phyloP scores from a whole-genome alignment of 164 flowering plant genomes.

The Vitis rupestris region DNA sequence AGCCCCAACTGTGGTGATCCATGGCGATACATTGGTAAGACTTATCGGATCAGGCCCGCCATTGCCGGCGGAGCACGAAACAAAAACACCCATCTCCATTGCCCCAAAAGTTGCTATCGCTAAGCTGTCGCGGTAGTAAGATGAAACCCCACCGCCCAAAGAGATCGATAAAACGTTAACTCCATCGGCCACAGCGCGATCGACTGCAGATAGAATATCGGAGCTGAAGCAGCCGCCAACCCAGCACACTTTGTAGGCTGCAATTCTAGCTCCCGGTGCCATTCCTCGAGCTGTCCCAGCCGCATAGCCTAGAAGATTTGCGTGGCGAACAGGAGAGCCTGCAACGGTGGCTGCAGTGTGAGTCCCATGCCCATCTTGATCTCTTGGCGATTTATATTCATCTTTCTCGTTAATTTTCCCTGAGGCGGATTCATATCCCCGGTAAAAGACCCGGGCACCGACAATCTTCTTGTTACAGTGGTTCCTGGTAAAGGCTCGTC shows the following conservation, averaged over 20 bases:
- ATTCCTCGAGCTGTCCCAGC: slow-evolving; percentile 84
- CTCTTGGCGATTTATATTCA: slow-evolving; percentile 78
- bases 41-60: slow-evolving; percentile 75
- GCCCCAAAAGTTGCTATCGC: slow-evolving; percentile 81
- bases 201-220: slow-evolving; percentile 79
- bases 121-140: slow-evolving; percentile 62
- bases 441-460: slow-evolving; percentile 75
- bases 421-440: slow-evolving; percentile 67
- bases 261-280: slow-evolving; percentile 71
- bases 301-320: slow-evolving; percentile 76
- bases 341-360: slow-evolving; percentile 91
- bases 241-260: slow-evolving; percentile 90
- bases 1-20: slow-evolving; percentile 90
- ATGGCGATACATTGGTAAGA: slow-evolving; percentile 79
- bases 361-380: slow-evolving; percentile 93
- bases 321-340: slow-evolving; percentile 64
- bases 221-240: slow-evolving; percentile 82
- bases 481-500: slow-evolving; percentile 36
- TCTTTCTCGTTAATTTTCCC: slow-evolving; percentile 58
- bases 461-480: slow-evolving; percentile 73
- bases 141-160: slow-evolving; percentile 68
- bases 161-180: slow-evolving; percentile 78
- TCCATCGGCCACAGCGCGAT: slow-evolving; percentile 84
- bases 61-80: slow-evolving; percentile 92
- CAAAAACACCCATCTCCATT: slow-evolving; percentile 86